phyloP scores from a whole-genome alignment of 1,139 yeast species.

The Candida sp. region DNA sequence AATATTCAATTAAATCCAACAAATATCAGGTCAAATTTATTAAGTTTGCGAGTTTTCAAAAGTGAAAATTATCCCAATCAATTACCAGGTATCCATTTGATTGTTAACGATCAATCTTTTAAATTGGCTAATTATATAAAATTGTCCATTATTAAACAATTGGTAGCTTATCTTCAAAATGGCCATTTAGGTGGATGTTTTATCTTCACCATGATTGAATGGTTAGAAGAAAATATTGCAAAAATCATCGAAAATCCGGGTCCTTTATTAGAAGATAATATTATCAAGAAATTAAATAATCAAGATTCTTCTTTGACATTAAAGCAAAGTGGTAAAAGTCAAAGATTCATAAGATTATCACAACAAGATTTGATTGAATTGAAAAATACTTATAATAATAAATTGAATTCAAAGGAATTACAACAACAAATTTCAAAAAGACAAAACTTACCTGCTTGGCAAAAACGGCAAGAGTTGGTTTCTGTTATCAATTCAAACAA shows the following conservation, averaged over 20 bases:
- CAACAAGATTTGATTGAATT: conserved; percentile 14
- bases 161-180: conserved; percentile 34
- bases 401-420: conserved; percentile 13
- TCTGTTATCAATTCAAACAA: conserved; percentile 53
- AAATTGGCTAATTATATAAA: conserved; percentile 75
- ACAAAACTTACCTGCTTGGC: conserved; percentile 78
- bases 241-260: conserved; percentile 72
- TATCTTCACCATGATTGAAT: conserved; percentile 64
- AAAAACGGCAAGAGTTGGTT: conserved; percentile 53
- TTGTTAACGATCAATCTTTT: conserved; percentile 42
- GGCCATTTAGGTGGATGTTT: conserved; percentile 65
- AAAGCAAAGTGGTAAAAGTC: not conserved
- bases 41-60: conserved; percentile 51
- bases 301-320: not conserved
- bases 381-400: conserved; percentile 18
- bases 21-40: conserved; percentile 19
- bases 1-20: conserved; percentile 28
- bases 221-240: conserved; percentile 65
- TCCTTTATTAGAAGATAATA: conserved; percentile 38
- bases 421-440: conserved; percentile 33
- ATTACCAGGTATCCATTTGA: conserved; percentile 60
- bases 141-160: conserved; percentile 53
- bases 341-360: not conserved
- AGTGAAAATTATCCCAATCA: conserved; percentile 54
- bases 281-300: not conserved